Evolutionary conservation across 345 rosid species (phyloP).

Genomic region (Sonneratia alba): DNA sequence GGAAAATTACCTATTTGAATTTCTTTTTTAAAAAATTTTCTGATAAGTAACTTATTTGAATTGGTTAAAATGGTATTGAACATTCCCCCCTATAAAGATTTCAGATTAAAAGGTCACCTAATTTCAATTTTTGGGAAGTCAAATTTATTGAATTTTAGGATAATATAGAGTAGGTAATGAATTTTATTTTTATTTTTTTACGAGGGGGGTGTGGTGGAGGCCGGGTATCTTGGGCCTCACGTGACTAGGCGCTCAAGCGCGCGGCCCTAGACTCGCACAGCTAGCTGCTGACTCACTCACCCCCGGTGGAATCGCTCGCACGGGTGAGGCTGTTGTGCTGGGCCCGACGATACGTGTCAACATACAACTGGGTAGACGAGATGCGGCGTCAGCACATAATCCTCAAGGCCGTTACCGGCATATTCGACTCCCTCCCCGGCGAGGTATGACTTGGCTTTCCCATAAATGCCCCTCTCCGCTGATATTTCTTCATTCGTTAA

Average conservation of each 20-base stretch:
- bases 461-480: neutral
- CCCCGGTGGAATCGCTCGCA: slow-evolving; percentile 9
- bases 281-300: slow-evolving; percentile 34
- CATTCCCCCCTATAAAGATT: no score
- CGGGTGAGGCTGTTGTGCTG: neutral
- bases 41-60: no score
- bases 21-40: no score
- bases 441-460: neutral
- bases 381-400: neutral
- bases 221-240: slow-evolving; percentile 91
- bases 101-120: no score
- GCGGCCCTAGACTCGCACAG: slow-evolving; percentile 23
- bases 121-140: no score
- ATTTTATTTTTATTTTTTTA: no score
- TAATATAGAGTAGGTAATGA: no score
- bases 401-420: slow-evolving; percentile 14
- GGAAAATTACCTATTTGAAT: no score
- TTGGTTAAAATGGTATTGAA: no score
- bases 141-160: no score
- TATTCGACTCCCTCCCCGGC: slow-evolving; percentile 9
- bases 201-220: slow-evolving; percentile 8
- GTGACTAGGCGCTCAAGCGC: slow-evolving; percentile 40
- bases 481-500: neutral
- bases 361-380: slow-evolving; percentile 4
- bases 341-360: neutral